A percentile compares a stretch with the other conserved stretches of the same genome.
Conservation (phyloP, 192 early-diverging fungal species). For the Funneliformis mosseae region DNA sequence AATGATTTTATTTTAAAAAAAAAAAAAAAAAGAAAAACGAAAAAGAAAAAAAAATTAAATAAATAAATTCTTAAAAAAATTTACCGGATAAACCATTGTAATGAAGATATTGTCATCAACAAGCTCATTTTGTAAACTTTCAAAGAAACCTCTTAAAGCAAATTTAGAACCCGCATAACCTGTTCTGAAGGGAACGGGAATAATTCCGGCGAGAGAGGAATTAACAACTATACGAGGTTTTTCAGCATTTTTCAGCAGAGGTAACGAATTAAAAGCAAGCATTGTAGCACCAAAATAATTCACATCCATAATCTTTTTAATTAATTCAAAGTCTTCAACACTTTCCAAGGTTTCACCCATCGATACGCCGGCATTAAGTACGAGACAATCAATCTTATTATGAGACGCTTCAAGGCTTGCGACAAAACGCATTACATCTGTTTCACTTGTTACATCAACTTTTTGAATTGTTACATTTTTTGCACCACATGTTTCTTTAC, state of each 20-base stretch:
- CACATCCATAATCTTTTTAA: conserved; percentile 16
- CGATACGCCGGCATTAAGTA: conserved; percentile 27
- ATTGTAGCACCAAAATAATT: conserved; percentile 11
- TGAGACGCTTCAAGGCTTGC: neutral
- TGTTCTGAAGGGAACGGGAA: neutral
- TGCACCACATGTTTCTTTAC: neutral
- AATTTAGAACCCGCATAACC: conserved; percentile 23
- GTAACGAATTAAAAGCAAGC: conserved; percentile 15
- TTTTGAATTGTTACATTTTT: neutral
- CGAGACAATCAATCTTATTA: conserved; percentile 18
- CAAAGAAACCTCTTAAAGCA: conserved; percentile 30
- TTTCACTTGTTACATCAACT: conserved; percentile 3
- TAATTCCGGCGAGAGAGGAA: neutral
- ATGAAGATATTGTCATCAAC: conserved; percentile 4
- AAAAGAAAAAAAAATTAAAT: neutral
- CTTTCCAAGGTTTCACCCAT: conserved; percentile 26
- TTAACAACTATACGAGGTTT: neutral
- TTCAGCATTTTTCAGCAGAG: conserved; percentile 12
- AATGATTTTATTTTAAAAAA: neutral
- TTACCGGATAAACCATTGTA: conserved; percentile 23
- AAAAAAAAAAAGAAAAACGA: neutral
- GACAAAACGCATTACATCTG: neutral
- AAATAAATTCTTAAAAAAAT: neutral
- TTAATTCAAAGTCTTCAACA: neutral
- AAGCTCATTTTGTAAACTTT: conserved; percentile 15